These are phyloP conservation scores for Medicago ruthenica DNA, from an alignment of 306 rosid genomes.

Conservation along the genomic window DNA sequence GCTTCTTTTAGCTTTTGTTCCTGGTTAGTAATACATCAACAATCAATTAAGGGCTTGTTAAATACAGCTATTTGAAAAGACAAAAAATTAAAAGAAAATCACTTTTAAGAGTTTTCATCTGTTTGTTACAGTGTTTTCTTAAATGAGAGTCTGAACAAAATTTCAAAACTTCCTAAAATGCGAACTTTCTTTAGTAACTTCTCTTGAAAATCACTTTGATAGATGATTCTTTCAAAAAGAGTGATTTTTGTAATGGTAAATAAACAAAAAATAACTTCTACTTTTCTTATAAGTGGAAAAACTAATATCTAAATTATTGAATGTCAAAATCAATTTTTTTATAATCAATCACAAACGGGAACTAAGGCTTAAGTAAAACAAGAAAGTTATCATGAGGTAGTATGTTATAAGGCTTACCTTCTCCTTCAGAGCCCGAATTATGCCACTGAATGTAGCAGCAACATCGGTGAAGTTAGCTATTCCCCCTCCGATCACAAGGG, in stretches of 20 bases:
- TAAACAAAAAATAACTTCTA: background rate
- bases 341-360: background rate
- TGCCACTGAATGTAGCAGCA: conserved; percentile 95
- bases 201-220: background rate
- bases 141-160: background rate
- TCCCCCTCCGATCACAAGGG: conserved; percentile 96
- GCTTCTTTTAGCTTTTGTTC: conserved; percentile 90
- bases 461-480: conserved; percentile 98
- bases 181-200: background rate
- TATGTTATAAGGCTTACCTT: conserved; percentile 57
- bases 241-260: no score
- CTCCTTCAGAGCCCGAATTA: conserved; percentile 88
- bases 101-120: background rate
- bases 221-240: background rate
- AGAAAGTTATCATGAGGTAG: background rate
- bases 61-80: no score
- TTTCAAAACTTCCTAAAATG: background rate
- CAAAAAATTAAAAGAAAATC: background rate
- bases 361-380: no score
- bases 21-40: conserved; percentile 53
- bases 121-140: background rate
- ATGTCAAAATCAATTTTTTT: background rate
- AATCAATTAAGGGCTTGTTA: conserved; percentile 31
- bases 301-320: background rate
- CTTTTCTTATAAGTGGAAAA: no score